Conservation (phyloP, 1,139 yeast species). For the Hyphopichia fennica region DNA sequence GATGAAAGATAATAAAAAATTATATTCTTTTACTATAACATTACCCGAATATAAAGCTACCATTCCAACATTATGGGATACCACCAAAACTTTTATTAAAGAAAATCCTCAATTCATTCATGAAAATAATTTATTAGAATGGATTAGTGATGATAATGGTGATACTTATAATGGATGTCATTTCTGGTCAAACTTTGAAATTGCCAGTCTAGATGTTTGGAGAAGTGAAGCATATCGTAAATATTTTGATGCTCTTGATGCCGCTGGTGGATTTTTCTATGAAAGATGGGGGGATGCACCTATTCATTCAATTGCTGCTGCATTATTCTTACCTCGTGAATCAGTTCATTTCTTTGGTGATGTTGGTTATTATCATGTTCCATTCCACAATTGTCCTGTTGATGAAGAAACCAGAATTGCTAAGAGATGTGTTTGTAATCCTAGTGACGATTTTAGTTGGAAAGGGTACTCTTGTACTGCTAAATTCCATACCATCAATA, state of each 20-base stretch:
- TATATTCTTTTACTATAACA: constrained; percentile 78
- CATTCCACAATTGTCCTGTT: constrained; percentile 76
- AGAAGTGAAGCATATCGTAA: constrained; percentile 65
- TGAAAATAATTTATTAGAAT: constrained; percentile 67
- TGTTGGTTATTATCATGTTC: constrained; percentile 79
- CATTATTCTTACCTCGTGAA: constrained; percentile 65
- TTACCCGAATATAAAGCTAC: constrained; percentile 82
- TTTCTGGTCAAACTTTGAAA: constrained; percentile 87
- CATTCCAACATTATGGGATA: constrained; percentile 79
- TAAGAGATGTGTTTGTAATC: constrained; percentile 72
- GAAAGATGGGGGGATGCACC: constrained; percentile 97
- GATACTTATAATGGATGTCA: constrained; percentile 74
- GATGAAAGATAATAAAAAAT: constrained; percentile 73
- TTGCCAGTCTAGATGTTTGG: constrained; percentile 75
- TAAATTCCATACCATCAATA: constrained; percentile 63
- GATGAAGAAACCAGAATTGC: constrained; percentile 51
- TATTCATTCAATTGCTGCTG: constrained; percentile 84
- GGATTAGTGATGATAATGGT: constrained; percentile 70
- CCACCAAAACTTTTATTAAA: constrained; percentile 66
- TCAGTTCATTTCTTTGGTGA: constrained; percentile 79
- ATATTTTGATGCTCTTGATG: constrained; percentile 71
- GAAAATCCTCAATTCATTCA: constrained; percentile 66
- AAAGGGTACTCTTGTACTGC: constrained; percentile 82
- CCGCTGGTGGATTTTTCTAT: constrained; percentile 84
- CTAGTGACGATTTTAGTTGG: constrained; percentile 80